phyloP scores from a whole-genome alignment of 2,329 filamentous ascomycete genomes.

The Aspergillus glaucus region DNA sequence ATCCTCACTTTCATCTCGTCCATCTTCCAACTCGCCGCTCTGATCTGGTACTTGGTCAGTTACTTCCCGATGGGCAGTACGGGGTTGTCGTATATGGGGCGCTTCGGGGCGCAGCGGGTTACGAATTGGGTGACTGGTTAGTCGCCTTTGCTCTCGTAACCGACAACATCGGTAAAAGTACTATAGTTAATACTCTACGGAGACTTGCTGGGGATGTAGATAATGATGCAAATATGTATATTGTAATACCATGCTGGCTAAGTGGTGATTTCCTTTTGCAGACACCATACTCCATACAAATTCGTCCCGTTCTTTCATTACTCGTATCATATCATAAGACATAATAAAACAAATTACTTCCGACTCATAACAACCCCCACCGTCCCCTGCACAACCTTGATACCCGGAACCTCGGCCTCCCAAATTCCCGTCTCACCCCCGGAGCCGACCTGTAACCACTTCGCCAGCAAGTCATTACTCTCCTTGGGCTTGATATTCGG shows the following conservation, averaged over 20 bases:
- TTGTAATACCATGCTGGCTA: not conserved
- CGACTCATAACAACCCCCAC: slow-evolving; percentile 47
- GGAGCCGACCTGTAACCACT: slow-evolving; percentile 62
- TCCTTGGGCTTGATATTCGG: slow-evolving; percentile 79
- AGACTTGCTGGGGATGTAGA: not conserved
- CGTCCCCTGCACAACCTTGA: slow-evolving; percentile 50
- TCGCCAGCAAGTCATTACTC: slow-evolving; percentile 75
- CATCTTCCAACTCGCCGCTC: slow-evolving; percentile 72
- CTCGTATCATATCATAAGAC: not conserved
- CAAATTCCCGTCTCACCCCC: slow-evolving; percentile 47
- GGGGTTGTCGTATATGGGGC: slow-evolving; percentile 77
- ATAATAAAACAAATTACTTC: slow-evolving; percentile 1
- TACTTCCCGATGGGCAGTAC: slow-evolving; percentile 97
- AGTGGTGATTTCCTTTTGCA: too few species aligned
- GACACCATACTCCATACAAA: not conserved
- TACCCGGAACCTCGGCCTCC: slow-evolving; percentile 49
- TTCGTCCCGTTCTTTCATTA: slow-evolving; percentile 4
- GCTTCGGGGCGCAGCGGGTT: slow-evolving; percentile 77
- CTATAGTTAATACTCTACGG: not conserved
- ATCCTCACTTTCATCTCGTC: slow-evolving; percentile 79
- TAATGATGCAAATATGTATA: too few species aligned
- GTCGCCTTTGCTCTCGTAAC: not conserved
- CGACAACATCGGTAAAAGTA: not conserved
- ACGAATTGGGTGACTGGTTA: slow-evolving; percentile 81
- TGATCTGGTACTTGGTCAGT: slow-evolving; percentile 90